These are phyloP conservation scores for Oldenlandia corymbosa DNA, from an alignment of 257 asterid genomes.

Conservation along the genomic window DNA sequence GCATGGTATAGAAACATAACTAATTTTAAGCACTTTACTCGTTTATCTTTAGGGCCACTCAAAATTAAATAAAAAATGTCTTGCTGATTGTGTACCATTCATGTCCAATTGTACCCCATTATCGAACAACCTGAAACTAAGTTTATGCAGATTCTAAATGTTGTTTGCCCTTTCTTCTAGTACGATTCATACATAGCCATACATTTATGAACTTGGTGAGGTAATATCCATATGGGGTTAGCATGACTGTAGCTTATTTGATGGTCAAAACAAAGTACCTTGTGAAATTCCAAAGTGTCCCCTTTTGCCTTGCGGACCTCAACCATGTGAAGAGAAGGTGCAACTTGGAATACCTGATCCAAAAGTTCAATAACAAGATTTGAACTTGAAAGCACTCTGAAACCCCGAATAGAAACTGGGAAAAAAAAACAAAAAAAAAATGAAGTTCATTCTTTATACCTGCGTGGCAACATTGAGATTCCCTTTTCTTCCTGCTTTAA, in stretches of 20 bases:
- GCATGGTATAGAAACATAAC: not conserved
- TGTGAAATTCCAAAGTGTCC: slow-evolving; percentile 63
- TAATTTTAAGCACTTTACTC: too few species aligned
- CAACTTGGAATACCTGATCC: slow-evolving; percentile 58
- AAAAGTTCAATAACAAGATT: not conserved
- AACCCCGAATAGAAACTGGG: slow-evolving; percentile 9
- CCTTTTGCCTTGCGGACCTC: slow-evolving; percentile 58
- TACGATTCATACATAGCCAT: not conserved
- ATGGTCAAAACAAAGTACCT: slow-evolving; percentile 35
- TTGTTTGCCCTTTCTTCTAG: not conserved
- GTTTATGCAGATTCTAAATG: too few species aligned
- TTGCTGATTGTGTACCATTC: too few species aligned
- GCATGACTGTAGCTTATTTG: not conserved
- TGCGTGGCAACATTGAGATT: slow-evolving; percentile 83
- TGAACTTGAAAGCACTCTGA: not conserved
- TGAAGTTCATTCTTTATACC: slow-evolving; percentile 30
- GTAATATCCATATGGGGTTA: not conserved
- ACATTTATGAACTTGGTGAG: not conserved
- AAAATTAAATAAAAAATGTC: too few species aligned
- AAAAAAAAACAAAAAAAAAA: not conserved
- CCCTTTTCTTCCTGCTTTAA: slow-evolving; percentile 90
- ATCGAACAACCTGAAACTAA: too few species aligned
- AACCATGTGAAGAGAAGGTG: slow-evolving; percentile 57
- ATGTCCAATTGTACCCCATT: too few species aligned
- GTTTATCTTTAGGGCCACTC: too few species aligned